Evolutionary conservation across 2,329 filamentous ascomycete species (phyloP), one percentile per base, ranked within the genome.

Genomic region (Acrodontium crateriforme): DNA sequence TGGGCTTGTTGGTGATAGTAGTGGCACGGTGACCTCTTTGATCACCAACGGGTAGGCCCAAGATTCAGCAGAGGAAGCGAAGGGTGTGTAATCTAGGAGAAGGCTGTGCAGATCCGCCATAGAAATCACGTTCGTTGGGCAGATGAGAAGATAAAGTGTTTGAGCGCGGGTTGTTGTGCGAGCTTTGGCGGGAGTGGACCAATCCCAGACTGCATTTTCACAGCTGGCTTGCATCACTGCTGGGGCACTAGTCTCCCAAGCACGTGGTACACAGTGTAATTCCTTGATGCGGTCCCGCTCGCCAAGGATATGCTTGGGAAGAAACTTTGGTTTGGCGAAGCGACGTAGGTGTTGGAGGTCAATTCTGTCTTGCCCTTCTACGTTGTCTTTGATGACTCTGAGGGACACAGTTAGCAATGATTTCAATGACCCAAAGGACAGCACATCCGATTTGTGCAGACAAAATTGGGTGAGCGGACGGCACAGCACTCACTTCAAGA

Each of bases 1-100:
- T 40, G 76, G 69, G 3, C 78, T 85, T 4, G 76, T 83, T 2
- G 82, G 82, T 14, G 80, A 67, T 24, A 82, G 59, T 15, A 77
- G 60, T 5, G 82, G 82, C 9, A 89, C 75, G 0, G 72, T 68
- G 30, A 82, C 69, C 30, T 63, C 65, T 29, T 67, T 63, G 27
- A 84, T 56, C 43, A 71, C 71, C 24, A 71, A 58, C 3, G 53
- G 50, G 27, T 49, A 53, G 24, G 48, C 45, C 44, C 44, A 48
- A n/a, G 48, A 49, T 26, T 50, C 46, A 21, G 47, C 44, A 18
- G 44, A 41, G 16, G 50, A 51, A 29, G 45, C 46, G 37, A 62
- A 60, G 3, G 58, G 57, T 9, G 54, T 45, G 22, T 56, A 50
- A 16, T 50, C 38, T 36, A 36, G 33, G 21, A 59, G 41, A 8